Evolutionary conservation across 228 moss, liverwort and hornwort species (phyloP), one percentile per base, ranked within the genome.

Genomic region (Sphagnum fallax): DNA sequence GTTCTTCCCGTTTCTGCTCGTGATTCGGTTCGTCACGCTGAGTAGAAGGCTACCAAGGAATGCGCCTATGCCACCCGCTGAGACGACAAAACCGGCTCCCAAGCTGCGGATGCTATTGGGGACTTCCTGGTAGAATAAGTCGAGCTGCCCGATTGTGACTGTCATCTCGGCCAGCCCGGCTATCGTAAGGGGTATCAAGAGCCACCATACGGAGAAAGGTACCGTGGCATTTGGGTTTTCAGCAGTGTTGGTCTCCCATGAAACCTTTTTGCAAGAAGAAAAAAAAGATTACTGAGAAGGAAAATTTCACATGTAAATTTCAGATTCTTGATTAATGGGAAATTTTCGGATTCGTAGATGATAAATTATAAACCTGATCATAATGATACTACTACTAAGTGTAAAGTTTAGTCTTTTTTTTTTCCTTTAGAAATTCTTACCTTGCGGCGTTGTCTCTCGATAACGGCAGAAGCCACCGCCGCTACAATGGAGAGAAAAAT

Each of bases 61-160:
- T 16, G 80, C 80, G 14, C 89, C 89, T 10, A 82, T 67, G 15
- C 76, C 81, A 6, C 72, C 49, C 50, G 82, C 77, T 9, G 75
- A 67, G 4, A 77, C 70, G 68, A 86, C 83, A 12, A 85, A 72
- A 12, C 85, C 78, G 11, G 73, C 74, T 18, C 86, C 89, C 62
- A 86, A 52, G 78, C 81, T 81, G 52, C 83, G 75, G 79, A 89
- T 89, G 59, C 83, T 78, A 64, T 89, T 81, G n/a, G 89, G 84
- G 53, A 83, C 86, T 75, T 86, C 83, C 51, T 83, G 79, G 53
- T 89, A 89, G 75, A 86, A 89, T 15, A 89, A 86, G 47, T 89
- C 86, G 49, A 89, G 73, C 73, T 86, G 83, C 10, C 83, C 89
- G 18, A 86, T 80, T 6, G 78, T 76, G 48, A 79, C 79, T 49